Conservation (phyloP, 2,329 filamentous ascomycete genomes). For the Trichoderma oligosporum region DNA sequence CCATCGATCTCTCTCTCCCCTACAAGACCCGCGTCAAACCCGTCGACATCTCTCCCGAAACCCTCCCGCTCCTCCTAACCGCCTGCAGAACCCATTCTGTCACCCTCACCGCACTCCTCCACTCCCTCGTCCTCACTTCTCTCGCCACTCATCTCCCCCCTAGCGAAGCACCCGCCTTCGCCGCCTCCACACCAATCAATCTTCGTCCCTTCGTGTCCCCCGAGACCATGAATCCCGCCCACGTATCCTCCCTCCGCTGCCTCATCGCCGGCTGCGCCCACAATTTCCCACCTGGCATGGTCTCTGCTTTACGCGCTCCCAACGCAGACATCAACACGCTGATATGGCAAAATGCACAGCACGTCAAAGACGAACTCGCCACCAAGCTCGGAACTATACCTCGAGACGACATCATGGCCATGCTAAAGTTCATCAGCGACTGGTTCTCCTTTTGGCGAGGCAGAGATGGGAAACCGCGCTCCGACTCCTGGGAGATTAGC, state of each 20-base stretch:
- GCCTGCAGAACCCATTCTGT: constrained; percentile 40
- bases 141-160: constrained; percentile 36
- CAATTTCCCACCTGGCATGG: constrained; percentile 26
- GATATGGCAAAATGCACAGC: constrained; percentile 43
- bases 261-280: constrained; percentile 39
- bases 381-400: constrained; percentile 35
- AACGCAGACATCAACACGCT: constrained; percentile 25
- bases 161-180: constrained; percentile 34
- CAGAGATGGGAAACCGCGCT: constrained; percentile 42
- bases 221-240: constrained; percentile 26
- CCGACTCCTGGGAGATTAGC: constrained; percentile 48
- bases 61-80: constrained; percentile 33
- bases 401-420: constrained; percentile 40
- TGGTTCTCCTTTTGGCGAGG: constrained; percentile 39
- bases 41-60: constrained; percentile 33
- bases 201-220: constrained; percentile 39
- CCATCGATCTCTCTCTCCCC: constrained; percentile 35
- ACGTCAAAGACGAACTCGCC: constrained; percentile 36
- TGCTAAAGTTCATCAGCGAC: constrained; percentile 43
- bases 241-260: constrained; percentile 36
- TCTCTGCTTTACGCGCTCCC: constrained; percentile 27
- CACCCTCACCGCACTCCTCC: constrained; percentile 49
- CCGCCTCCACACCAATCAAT: constrained; percentile 42
- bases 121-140: constrained; percentile 43
- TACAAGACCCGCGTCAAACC: constrained; percentile 37